These are phyloP conservation scores for Pseudozyma pruni DNA, from an alignment of 1,284 basidiomycete genomes.

Conservation along the genomic window DNA sequence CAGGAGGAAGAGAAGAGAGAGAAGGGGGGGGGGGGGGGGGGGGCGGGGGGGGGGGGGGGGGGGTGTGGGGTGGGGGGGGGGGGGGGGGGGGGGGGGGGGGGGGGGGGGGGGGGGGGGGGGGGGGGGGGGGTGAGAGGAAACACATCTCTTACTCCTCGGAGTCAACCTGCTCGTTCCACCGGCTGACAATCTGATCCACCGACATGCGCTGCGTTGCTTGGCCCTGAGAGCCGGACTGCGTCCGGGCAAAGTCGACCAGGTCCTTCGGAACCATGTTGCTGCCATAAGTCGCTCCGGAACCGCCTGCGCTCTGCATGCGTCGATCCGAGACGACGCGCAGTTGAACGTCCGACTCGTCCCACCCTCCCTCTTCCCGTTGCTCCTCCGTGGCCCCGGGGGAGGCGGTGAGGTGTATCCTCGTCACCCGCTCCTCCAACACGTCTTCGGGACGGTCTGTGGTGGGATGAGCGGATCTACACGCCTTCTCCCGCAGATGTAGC, in stretches of 20 bases:
- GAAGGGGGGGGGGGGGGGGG: no score
- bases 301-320: constrained; percentile 69
- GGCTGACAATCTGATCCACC: constrained; percentile 31
- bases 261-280: constrained; percentile 94
- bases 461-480: no score
- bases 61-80: no score
- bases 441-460: no score
- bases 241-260: constrained; percentile 78
- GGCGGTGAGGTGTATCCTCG: constrained; percentile 33
- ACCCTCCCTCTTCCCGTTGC: neutral
- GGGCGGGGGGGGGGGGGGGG: no score
- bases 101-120: no score
- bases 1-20: no score
- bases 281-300: constrained; percentile 72
- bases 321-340: constrained; percentile 74
- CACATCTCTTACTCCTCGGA: constrained; percentile 6
- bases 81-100: no score
- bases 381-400: neutral
- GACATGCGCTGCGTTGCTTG: constrained; percentile 5
- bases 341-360: constrained; percentile 69
- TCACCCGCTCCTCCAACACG: constrained; percentile 24
- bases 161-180: constrained; percentile 26
- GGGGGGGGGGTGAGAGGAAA: no score
- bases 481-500: constrained; percentile 60
- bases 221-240: neutral